Conservation (phyloP, 768 basidiomycete genomes). For the Suillus occidentalis region DNA sequence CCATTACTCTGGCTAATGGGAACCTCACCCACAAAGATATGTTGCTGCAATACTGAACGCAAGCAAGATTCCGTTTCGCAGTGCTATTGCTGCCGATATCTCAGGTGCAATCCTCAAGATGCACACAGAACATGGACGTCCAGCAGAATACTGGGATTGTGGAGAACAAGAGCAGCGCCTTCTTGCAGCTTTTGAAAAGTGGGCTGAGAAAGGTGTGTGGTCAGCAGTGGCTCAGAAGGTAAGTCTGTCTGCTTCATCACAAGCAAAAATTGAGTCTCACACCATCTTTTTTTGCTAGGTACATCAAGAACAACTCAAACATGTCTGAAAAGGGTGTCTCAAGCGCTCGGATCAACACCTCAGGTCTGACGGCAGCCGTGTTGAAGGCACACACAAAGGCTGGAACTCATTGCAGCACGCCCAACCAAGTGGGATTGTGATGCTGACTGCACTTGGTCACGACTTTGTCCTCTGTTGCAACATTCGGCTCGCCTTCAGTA, state of each 20-base stretch:
- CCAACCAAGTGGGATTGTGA: slow-evolving; percentile 22
- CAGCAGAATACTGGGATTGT: slow-evolving; percentile 18
- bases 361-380: slow-evolving; percentile 28
- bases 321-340: not conserved
- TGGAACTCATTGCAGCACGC: slow-evolving; percentile 26
- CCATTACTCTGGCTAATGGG: not conserved
- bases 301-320: not conserved
- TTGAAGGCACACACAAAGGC: slow-evolving; percentile 30
- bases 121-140: slow-evolving; percentile 2
- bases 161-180: slow-evolving; percentile 20
- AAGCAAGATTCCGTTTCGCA: slow-evolving; percentile 8
- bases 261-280: not conserved
- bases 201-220: not conserved
- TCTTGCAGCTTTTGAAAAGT: not conserved
- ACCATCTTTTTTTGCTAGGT: not conserved
- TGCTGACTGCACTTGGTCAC: slow-evolving; percentile 15
- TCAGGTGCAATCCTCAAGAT: slow-evolving; percentile 12
- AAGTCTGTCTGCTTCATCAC: not conserved
- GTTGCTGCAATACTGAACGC: slow-evolving; percentile 13
- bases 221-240: not conserved
- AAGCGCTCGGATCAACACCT: not conserved
- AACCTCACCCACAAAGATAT: slow-evolving; percentile 12
- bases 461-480: slow-evolving; percentile 27
- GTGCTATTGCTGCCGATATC: slow-evolving; percentile 13
- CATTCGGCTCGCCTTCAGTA: slow-evolving; percentile 10